Percentiles rank a stretch among this genome's conserved stretches.
Conservation (phyloP, 306 rosid genomes). For the Cucurbita pepo region DNA sequence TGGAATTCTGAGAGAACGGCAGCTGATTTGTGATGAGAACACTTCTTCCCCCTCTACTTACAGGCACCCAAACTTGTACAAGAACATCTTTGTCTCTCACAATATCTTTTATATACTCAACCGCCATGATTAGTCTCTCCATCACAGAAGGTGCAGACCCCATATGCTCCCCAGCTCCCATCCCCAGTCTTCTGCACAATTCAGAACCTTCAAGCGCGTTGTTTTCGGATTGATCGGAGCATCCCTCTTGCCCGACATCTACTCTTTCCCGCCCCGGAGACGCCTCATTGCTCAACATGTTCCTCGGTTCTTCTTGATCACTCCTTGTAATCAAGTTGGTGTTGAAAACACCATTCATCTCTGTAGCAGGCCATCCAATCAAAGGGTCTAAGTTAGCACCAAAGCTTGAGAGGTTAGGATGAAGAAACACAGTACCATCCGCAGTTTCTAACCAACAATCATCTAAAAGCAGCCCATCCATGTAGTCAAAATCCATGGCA, state of each 20-base stretch:
- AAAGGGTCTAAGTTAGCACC: conserved; percentile 42
- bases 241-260: conserved; percentile 12
- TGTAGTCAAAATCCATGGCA: conserved; percentile 65
- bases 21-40: conserved; percentile 46
- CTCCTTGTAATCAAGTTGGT: conserved; percentile 13
- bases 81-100: conserved; percentile 57
- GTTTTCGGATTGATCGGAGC: conserved; percentile 20
- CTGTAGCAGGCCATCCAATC: conserved; percentile 42
- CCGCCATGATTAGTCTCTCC: conserved; percentile 53
- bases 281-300: not conserved
- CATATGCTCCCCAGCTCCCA: conserved; percentile 26
- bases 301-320: conserved; percentile 18
- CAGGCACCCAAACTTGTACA: conserved; percentile 80
- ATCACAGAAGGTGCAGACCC: conserved; percentile 29
- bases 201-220: conserved; percentile 21
- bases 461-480: conserved; percentile 63
- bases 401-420: conserved; percentile 33
- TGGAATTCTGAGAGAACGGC: conserved; percentile 39
- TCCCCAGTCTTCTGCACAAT: conserved; percentile 39
- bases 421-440: conserved; percentile 45
- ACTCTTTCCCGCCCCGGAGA: conserved; percentile 8
- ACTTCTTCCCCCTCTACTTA: conserved; percentile 37
- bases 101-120: conserved; percentile 35
- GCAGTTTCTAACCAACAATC: conserved; percentile 83
- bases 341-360: conserved; percentile 8